Evolutionary conservation across 176 grass and related monocot genomes (phyloP), one percentile per base, ranked within the genome.

Genomic region (Guadua angustifolia): DNA sequence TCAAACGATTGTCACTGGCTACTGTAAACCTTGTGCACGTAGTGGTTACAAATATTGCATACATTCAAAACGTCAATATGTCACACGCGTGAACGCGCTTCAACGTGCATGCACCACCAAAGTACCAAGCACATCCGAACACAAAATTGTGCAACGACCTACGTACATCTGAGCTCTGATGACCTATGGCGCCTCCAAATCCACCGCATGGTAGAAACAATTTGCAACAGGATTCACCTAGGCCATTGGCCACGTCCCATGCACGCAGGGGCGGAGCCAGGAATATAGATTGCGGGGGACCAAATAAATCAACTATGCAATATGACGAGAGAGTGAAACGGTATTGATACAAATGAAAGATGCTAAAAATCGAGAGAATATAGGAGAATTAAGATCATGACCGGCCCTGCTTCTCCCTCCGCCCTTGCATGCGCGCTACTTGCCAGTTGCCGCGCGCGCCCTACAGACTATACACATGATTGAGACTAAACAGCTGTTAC

Each of bases 391-490:
- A 36, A 36, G 35, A 4, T 36, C 35, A 36, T 36, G 35, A 36
- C 35, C 35, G 4, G 2, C 35, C 35, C 35, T 36, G 35, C 35
- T 3, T 36, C 35, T 36, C 35, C 35, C 35, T 36, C 35, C 35
- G 35, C 3, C 35, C 35, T 36, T 36, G 35, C 40, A 9, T 42
- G 40, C 39, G 1, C 55, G 8, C 21, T 22, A 24, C 15, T 9
- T 11, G 21, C 55, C 36, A 39, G 9, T 9, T 11, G 21, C 55
- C 36, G 26, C 55, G 60, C 32, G 32, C 33, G 52, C 63, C 7
- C 49, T 40, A 68, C 76, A 61, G 6, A 47, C n/a, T 38, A 75
- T 26, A 75, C 78, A 9, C 78, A 90, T 78, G 83, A 67, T 73
- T 8, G 79, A 46, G 47, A 59, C 79, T 42, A 43, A 9, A 86